Percentiles rank a stretch among this genome's conserved stretches.
These are phyloP conservation scores for Marasmius tenuissimus DNA, from an alignment of 1,284 basidiomycete species.

Conservation along the genomic window DNA sequence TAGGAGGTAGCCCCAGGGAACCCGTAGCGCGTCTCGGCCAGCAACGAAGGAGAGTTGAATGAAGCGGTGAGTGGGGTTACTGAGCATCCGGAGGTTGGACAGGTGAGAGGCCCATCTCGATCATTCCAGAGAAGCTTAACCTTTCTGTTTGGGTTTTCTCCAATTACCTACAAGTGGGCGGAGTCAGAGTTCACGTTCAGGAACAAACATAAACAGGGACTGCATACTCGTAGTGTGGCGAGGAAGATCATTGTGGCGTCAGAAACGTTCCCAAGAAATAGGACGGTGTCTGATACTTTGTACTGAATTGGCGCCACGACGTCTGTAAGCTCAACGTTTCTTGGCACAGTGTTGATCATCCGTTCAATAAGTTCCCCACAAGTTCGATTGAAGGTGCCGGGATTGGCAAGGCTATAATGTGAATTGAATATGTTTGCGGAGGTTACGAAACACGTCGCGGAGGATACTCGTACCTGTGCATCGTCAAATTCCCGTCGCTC, in stretches of 20 bases:
- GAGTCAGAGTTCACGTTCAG: not conserved
- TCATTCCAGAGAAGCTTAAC: not conserved
- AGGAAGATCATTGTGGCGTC: not conserved
- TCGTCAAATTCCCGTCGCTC: constrained; percentile 11
- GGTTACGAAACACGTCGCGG: no score
- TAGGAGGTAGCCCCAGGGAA: no score
- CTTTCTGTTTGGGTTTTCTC: not conserved
- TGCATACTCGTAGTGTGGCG: not conserved
- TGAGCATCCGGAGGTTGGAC: not conserved
- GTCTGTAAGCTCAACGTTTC: constrained; percentile 17
- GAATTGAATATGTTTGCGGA: not conserved
- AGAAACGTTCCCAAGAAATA: not conserved
- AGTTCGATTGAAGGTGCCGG: constrained; percentile 5
- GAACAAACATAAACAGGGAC: not conserved
- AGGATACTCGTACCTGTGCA: constrained; percentile 9
- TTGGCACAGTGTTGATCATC: constrained; percentile 26
- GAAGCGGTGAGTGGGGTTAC: no score
- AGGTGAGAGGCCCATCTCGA: not conserved
- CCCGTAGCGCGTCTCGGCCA: not conserved
- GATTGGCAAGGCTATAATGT: not conserved
- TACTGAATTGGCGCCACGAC: constrained; percentile 16
- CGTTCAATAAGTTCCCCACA: constrained; percentile 19
- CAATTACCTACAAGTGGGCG: no score
- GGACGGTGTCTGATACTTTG: constrained; percentile 9
- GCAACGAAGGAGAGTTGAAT: not conserved